phyloP scores from a whole-genome alignment of 73 alveolate genomes.

The Effrenium voratum region DNA sequence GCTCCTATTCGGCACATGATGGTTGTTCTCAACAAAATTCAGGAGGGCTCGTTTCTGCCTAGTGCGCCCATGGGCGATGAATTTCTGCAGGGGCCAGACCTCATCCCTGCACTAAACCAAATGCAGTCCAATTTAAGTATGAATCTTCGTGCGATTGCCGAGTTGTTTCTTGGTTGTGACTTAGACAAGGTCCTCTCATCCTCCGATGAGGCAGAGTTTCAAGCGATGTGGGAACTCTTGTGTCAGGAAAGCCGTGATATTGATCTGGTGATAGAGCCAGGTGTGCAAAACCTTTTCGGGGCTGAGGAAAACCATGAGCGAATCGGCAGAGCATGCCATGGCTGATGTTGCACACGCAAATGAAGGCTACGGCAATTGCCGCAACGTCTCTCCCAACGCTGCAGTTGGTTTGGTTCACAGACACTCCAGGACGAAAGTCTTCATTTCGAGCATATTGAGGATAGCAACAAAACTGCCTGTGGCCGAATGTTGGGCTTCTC shows the following conservation, averaged over 20 bases:
- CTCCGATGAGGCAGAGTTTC: background rate
- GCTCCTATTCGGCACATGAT: background rate
- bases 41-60: conserved; percentile 2
- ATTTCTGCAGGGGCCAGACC: background rate
- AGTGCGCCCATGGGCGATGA: background rate
- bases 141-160: background rate
- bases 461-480: background rate
- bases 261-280: background rate
- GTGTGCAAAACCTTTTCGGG: background rate
- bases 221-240: background rate
- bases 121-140: background rate
- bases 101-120: background rate
- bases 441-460: background rate
- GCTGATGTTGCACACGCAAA: background rate
- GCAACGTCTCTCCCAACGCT: background rate
- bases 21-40: background rate
- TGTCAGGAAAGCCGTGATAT: background rate
- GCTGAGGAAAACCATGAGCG: no score
- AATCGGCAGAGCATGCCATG: background rate
- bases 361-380: background rate
- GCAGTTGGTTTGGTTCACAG: background rate
- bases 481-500: background rate
- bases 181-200: no score
- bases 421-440: background rate
- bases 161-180: background rate